Evolutionary conservation across 2,329 filamentous ascomycete genomes (phyloP), one percentile per base, ranked within the genome.

Genomic region (Malbranchea zuffiana): DNA sequence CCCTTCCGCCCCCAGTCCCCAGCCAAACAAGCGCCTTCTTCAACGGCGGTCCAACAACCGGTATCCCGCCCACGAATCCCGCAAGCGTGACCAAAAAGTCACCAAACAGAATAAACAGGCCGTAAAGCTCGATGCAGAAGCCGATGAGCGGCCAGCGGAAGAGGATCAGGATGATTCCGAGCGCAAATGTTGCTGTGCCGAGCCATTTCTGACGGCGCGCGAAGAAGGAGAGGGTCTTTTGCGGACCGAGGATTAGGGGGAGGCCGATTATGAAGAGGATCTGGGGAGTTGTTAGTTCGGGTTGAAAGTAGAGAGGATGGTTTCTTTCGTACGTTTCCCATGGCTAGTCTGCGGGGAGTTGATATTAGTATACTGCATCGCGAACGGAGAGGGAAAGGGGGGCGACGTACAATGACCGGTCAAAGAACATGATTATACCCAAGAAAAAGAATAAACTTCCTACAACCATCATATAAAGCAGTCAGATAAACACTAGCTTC

Each of bases 241-340:
- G 74, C 16, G 84, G 74, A 28, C 90, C 90, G 64, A 98, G 94
- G 52, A 96, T 92, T 42, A 96, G 81, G 19, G 87, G 93, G 17
- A 98, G 76, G 59, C 90, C 90, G 66, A 94, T 84, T 37, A 98
- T 76, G 71, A 98, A 96, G 60, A 98, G 85, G 61, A 98, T 92
- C 85, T 93, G 52, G 40, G 23, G 3, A 27, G 3, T 28, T 19
- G 29, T 32, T 16, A 39, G 36, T 15, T 3, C 3, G n/a, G 15
- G 19, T 31, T n/a, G 16, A 29, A 10, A 20, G 3, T 8, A 7
- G n/a, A n/a, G 32, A 15, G 18, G 4, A 24, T 23, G 8, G 6
- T 3, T 13, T 24, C 32, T 37, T 33, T 57, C 68, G 53, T 73
- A 88, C 82, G 57, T 96, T 96, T 66, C 90, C 90, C 90, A 96